These are phyloP conservation scores for Ophiocordyceps camponoti-rufipedis DNA, from an alignment of 2,329 filamentous ascomycete genomes.

Conservation along the genomic window DNA sequence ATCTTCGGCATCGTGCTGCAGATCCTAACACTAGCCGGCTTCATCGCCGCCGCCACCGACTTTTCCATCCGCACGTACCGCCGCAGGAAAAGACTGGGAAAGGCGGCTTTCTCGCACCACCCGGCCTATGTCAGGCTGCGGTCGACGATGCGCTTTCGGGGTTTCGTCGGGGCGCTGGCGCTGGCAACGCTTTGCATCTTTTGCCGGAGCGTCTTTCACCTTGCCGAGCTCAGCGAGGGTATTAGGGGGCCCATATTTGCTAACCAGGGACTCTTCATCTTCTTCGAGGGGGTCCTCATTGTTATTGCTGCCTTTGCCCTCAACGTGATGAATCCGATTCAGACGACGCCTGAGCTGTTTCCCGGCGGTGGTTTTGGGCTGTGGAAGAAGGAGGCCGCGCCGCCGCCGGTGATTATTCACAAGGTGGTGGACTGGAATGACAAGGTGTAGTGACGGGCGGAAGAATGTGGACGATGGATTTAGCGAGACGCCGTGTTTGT, in stretches of 20 bases:
- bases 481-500: background rate
- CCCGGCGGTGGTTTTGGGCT: background rate
- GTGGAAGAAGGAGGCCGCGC: background rate
- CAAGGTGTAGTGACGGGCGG: background rate
- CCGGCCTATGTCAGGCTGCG: constrained; percentile 18
- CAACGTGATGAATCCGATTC: constrained; percentile 18
- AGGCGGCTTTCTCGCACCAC: constrained; percentile 2
- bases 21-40: background rate
- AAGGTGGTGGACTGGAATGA: background rate
- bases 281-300: constrained; percentile 37
- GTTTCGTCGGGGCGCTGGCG: constrained; percentile 34
- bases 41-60: background rate
- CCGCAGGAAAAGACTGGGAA: background rate
- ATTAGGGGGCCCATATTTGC: constrained; percentile 41
- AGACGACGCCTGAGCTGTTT: constrained; percentile 11
- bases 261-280: constrained; percentile 36
- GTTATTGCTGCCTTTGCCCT: constrained; percentile 24
- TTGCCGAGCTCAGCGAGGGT: constrained; percentile 46
- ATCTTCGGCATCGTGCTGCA: background rate
- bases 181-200: constrained; percentile 46
- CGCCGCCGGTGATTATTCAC: background rate
- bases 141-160: constrained; percentile 24
- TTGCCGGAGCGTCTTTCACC: constrained; percentile 44
- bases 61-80: background rate
- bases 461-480: background rate